Base-by-base conservation (phyloP, 2,329 filamentous ascomycete species). In the Berkeleyomyces rouxiae region DNA sequence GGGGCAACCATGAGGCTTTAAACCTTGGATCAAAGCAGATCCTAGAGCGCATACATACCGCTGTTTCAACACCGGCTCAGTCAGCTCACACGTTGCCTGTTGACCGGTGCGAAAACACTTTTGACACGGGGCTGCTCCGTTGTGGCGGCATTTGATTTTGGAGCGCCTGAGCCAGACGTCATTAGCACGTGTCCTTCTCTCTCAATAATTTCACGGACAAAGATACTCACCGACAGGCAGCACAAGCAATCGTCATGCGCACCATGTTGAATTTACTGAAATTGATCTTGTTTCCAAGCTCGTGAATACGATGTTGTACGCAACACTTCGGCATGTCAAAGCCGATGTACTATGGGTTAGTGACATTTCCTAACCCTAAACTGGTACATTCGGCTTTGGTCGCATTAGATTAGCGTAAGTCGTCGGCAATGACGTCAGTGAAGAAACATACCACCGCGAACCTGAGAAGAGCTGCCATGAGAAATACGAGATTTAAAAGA, bases 91-190 rank as follows among this genome's bases (percentile, higher is more conserved):
- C 40, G 59, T 59, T 11, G 59, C 23, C 40, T 47, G 53, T 16
- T 46, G 47, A 3, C 63, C 63, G 4, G 61, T 57, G n/a, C 57
- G 51, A 10, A 58, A 7, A 36, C 64, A 65, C 6, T 61, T 44
- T 9, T 39, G 58, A 33, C 64, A 65, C 16, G 64, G 64, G 2
- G 61, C 42, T n/a, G 36, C 51, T 43, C 58, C 61, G 11, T 49
- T 53, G 39, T 63, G 61, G 31, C 44, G 61, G 58, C 64, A 65
- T 49, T 65, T 63, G 7, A 65, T 61, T 46, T 65, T 65, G 31
- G 64, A 64, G 23, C 16, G 53, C 33, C 63, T 64, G 4, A n/a
- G 13, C 16, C 43, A 46, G 10, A 39, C 13, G 7, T 7, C 10
- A 10, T 33, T 51, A 39, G 23, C 44, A 43, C 44, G 40, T 23